Evolutionary conservation across 106 monocot species (phyloP).

Genomic region (Dioscorea dumetorum): DNA sequence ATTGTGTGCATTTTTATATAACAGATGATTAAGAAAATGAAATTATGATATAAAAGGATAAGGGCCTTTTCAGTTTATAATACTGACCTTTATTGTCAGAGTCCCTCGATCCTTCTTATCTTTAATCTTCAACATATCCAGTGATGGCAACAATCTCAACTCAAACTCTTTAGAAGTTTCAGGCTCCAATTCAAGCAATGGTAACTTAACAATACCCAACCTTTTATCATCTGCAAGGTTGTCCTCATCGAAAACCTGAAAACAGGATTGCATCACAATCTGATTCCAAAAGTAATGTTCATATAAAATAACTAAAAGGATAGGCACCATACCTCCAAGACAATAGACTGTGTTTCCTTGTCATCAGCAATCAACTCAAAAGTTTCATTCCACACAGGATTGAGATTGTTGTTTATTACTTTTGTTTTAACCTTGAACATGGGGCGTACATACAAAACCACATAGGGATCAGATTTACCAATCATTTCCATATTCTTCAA

Average conservation of each 20-base stretch:
- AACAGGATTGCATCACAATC: background rate
- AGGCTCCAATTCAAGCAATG: slow-evolving; percentile 65
- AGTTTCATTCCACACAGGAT: slow-evolving; percentile 90
- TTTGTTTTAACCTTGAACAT: slow-evolving; percentile 87
- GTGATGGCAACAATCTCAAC: slow-evolving; percentile 60
- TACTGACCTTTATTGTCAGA: slow-evolving; percentile 66
- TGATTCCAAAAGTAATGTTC: background rate
- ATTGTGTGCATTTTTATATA: background rate
- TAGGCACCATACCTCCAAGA: slow-evolving; percentile 57
- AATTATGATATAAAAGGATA: background rate
- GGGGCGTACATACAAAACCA: slow-evolving; percentile 73
- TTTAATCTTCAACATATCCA: slow-evolving; percentile 77
- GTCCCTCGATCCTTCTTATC: slow-evolving; percentile 96
- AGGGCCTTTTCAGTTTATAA: background rate
- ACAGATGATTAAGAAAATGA: background rate
- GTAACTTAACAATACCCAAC: slow-evolving; percentile 65
- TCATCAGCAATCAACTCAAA: slow-evolving; percentile 90
- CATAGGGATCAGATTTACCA: slow-evolving; percentile 99
- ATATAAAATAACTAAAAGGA: too few relatives aligned
- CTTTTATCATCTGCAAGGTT: slow-evolving; percentile 66
- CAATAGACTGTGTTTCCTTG: slow-evolving; percentile 82
- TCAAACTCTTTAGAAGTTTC: slow-evolving; percentile 62
- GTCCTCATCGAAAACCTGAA: slow-evolving; percentile 89
- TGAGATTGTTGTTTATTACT: slow-evolving; percentile 76
- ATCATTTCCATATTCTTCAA: slow-evolving; percentile 89